Conservation (phyloP, 2,329 filamentous ascomycete genomes). For the Venturia aucupariae region DNA sequence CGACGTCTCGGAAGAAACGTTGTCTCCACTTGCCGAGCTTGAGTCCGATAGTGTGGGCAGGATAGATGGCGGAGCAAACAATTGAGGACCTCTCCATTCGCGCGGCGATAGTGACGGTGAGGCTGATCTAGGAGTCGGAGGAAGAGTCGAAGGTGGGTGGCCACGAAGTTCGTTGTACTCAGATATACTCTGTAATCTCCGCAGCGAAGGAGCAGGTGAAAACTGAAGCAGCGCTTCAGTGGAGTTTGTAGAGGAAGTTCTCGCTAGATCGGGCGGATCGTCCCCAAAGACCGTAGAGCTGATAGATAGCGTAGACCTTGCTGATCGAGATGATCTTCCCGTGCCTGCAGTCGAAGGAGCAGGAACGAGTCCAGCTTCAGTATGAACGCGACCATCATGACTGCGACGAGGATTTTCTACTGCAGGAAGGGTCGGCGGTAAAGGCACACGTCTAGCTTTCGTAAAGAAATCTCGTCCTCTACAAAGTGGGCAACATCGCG, state of each 20-base stretch:
- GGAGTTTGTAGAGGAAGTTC: background rate
- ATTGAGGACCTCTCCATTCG: background rate
- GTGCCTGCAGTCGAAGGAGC: background rate
- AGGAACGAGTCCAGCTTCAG: background rate
- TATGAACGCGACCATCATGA: background rate
- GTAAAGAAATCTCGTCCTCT: background rate
- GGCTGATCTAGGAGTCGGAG: background rate
- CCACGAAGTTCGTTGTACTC: background rate
- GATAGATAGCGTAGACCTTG: background rate
- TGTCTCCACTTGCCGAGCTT: background rate
- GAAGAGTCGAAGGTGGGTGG: background rate
- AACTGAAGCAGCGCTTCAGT: background rate
- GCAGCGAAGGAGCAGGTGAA: background rate
- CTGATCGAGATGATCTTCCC: background rate
- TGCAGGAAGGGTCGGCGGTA: background rate
- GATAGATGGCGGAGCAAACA: background rate
- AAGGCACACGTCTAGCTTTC: background rate
- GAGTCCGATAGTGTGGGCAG: background rate
- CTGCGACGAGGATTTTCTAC: background rate
- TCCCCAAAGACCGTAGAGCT: background rate
- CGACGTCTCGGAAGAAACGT: background rate
- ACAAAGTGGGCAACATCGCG: constrained; percentile 2
- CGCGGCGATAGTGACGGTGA: background rate
- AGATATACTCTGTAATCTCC: background rate
- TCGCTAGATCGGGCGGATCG: background rate